A percentile compares a stretch with the other conserved stretches of the same genome.
Conservation (phyloP, 2,329 filamentous ascomycete genomes). For the Trichoderma citrinoviride region DNA sequence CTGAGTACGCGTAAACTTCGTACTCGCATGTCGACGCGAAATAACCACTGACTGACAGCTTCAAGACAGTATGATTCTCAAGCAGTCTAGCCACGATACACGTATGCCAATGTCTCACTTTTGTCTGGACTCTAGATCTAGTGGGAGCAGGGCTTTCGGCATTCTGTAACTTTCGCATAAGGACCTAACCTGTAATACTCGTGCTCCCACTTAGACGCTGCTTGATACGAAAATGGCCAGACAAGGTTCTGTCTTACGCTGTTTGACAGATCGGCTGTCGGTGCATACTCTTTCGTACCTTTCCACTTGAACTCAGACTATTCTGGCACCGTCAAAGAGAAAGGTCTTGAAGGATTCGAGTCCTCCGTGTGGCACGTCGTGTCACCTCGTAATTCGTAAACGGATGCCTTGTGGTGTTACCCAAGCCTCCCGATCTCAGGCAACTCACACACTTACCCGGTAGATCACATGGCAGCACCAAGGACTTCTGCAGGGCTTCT, state of each 20-base stretch:
- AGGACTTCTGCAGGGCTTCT: too few species aligned
- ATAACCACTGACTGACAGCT: background rate
- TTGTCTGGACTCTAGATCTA: too few species aligned
- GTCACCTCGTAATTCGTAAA: background rate
- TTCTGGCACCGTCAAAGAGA: background rate
- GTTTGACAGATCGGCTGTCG: constrained; percentile 16
- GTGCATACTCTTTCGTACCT: background rate
- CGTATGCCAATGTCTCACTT: constrained; percentile 9
- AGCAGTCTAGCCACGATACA: background rate
- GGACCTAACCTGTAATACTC: background rate
- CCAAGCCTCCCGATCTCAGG: background rate
- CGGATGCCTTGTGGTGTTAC: background rate
- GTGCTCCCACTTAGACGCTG: background rate
- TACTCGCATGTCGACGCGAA: constrained; percentile 13
- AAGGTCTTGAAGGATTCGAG: background rate
- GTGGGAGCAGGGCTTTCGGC: background rate
- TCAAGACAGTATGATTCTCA: background rate
- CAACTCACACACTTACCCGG: too few species aligned
- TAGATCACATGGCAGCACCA: too few species aligned
- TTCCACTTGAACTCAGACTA: background rate
- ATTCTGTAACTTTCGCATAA: background rate
- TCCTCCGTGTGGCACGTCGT: background rate
- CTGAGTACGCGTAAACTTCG: background rate
- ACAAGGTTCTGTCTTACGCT: background rate
- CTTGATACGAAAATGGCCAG: background rate